Evolutionary conservation across 176 grass and related monocot genomes (phyloP).

Genomic region (Rhynchospora tenuis): DNA sequence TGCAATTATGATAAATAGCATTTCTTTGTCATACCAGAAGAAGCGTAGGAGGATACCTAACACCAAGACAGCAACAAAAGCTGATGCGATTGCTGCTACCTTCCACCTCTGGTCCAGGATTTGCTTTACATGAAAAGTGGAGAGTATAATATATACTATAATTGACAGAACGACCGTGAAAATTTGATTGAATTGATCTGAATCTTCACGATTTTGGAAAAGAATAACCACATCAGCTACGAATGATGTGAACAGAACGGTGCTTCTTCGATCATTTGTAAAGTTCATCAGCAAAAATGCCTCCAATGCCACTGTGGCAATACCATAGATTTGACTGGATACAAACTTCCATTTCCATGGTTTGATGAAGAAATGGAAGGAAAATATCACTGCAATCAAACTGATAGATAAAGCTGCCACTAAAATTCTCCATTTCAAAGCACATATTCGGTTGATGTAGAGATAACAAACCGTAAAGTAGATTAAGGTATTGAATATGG

Average conservation of each 20-base stretch:
- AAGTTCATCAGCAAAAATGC: not conserved
- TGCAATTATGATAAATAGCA: not conserved
- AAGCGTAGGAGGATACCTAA: not conserved
- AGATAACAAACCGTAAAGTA: slow-evolving; percentile 12
- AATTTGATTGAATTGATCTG: not conserved
- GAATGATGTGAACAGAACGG: not conserved
- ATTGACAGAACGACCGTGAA: not conserved
- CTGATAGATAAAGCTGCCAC: not conserved
- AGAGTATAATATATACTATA: not conserved
- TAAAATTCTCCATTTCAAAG: not conserved
- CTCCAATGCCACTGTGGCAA: not conserved
- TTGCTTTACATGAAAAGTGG: not conserved
- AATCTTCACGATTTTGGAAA: not conserved
- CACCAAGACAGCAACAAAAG: not conserved
- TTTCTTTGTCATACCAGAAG: not conserved
- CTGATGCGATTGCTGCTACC: not conserved
- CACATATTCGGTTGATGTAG: not conserved
- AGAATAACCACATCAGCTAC: not conserved
- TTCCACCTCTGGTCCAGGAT: not conserved
- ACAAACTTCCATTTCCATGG: not conserved
- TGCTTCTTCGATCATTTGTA: not conserved
- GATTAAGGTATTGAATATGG: not conserved
- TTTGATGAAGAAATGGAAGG: not conserved
- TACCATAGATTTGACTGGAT: not conserved
- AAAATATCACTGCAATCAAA: not conserved